These are phyloP conservation scores for Rhizodiscina lignyota DNA, from an alignment of 495 filamentous ascomycete genomes.

Conservation along the genomic window DNA sequence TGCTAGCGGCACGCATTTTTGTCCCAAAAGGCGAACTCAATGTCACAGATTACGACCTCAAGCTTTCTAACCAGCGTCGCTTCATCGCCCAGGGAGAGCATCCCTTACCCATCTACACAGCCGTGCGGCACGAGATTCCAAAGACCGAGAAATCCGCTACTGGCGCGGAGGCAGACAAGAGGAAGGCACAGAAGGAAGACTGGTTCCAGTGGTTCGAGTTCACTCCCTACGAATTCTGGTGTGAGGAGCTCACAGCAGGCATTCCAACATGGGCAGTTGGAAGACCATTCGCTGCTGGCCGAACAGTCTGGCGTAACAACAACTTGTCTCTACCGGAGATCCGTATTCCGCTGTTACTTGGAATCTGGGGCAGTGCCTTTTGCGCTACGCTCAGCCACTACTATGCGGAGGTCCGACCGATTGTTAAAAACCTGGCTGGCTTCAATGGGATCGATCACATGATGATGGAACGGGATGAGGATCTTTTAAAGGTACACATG, in stretches of 20 bases:
- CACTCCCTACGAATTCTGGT: constrained; percentile 91
- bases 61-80: constrained; percentile 65
- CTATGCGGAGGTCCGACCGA: constrained; percentile 76
- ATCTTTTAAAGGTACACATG: constrained; percentile 78
- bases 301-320: constrained; percentile 39
- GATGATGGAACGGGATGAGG: constrained; percentile 64
- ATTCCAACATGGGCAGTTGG: constrained; percentile 93
- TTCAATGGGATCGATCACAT: constrained; percentile 70
- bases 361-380: constrained; percentile 89
- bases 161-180: constrained; percentile 30
- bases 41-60: constrained; percentile 61
- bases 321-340: constrained; percentile 60
- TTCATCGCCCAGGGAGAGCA: constrained; percentile 60
- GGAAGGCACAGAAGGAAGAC: constrained; percentile 52
- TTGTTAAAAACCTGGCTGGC: constrained; percentile 55
- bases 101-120: constrained; percentile 86
- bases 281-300: constrained; percentile 58
- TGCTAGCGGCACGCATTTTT: constrained; percentile 67
- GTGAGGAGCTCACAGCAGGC: constrained; percentile 76
- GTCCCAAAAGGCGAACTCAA: constrained; percentile 72
- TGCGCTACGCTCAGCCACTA: constrained; percentile 92
- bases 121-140: constrained; percentile 93
- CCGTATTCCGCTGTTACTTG: constrained; percentile 65
- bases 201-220: constrained; percentile 99
- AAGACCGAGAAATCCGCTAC: constrained; percentile 22